Evolutionary conservation across 805 yeast genomes (phyloP), one percentile per base, ranked within the genome.

Genomic region (Metschnikowia noctiluminum): DNA sequence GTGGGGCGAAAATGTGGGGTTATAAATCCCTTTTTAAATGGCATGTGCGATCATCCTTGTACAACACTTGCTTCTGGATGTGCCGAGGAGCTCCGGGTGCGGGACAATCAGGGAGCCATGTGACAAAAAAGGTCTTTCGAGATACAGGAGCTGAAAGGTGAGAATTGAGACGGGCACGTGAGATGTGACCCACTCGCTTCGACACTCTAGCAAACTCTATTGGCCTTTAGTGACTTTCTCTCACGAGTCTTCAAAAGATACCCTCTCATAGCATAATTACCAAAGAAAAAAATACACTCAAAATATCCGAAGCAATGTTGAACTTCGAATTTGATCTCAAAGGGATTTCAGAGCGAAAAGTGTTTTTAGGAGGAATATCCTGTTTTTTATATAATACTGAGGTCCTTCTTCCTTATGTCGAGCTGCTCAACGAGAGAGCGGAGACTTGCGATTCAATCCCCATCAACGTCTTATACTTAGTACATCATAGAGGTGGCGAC

Each of bases 401-500:
- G 12, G 49, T 51, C 16, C 60, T 71, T 40, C 56, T 54, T 32
- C 54, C 59, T 3, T 67, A 67, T 50, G 51, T 70, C 28, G 53
- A 58, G 36, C 47, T 52, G 11, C 54, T 52, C 50, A 51, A 58
- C 26, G 45, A 43, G 13, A 27, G 34, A 13, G 27, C 21, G 7
- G 43, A 40, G 21, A 34, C 15, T 39, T 14, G 38, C 15, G 49
- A 50, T 15, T 61, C 63, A 13, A 60, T 69, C 28, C 70, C 64
- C 2, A 60, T 74, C 26, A 66, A 71, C 44, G 77, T 78, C 13
- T 58, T 73, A 35, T 75, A 76, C 56, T 55, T 78, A 13, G 62
- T 70, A 12, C 85, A 81, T 55, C 79, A 77, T 14, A 66, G 85
- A 43, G 64, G 63, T 12, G 68, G 69, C 2, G 62, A 68, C 48